Evolutionary conservation across 2,329 filamentous ascomycete species (phyloP).

Genomic region (Alternaria metachromatica): DNA sequence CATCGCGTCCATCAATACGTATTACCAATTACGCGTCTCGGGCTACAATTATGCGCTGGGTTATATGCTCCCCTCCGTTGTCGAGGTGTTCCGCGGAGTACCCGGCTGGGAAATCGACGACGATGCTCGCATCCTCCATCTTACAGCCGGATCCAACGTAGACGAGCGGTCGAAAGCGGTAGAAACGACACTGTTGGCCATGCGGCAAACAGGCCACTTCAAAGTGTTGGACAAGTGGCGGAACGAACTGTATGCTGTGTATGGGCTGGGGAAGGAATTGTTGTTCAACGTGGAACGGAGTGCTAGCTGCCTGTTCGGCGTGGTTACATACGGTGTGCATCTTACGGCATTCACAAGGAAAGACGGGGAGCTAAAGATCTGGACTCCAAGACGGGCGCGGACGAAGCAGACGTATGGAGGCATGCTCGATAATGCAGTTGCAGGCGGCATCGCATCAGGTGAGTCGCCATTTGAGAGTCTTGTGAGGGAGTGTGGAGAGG

Average conservation of each 20-base stretch:
- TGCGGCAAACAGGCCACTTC: slow-evolving; percentile 76
- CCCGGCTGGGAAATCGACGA: slow-evolving; percentile 69
- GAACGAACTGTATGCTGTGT: slow-evolving; percentile 52
- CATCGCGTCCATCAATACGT: slow-evolving; percentile 59
- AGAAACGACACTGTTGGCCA: slow-evolving; percentile 66
- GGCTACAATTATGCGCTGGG: slow-evolving; percentile 68
- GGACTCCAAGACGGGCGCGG: slow-evolving; percentile 79
- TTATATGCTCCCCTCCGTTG: slow-evolving; percentile 67
- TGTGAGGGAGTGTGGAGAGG: slow-evolving; percentile 85
- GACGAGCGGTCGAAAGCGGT: slow-evolving; percentile 66
- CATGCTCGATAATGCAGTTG: slow-evolving; percentile 96
- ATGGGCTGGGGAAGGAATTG: slow-evolving; percentile 47
- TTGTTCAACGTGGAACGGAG: slow-evolving; percentile 53
- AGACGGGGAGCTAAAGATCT: slow-evolving; percentile 70
- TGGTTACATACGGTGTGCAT: slow-evolving; percentile 55
- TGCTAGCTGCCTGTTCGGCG: slow-evolving; percentile 52
- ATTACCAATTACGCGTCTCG: slow-evolving; percentile 71
- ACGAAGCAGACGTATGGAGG: slow-evolving; percentile 86
- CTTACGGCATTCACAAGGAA: slow-evolving; percentile 48
- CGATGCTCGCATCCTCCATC: slow-evolving; percentile 65
- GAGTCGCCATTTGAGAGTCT: slow-evolving; percentile 83
- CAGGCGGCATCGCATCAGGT: slow-evolving; percentile 80
- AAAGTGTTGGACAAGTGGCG: slow-evolving; percentile 65
- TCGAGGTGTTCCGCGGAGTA: slow-evolving; percentile 61
- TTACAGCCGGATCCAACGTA: slow-evolving; percentile 66